Percentiles rank a stretch among this genome's conserved stretches.
Evolutionary conservation across 2,329 filamentous ascomycete species (phyloP).

Genomic region (Curvularia spicifera): DNA sequence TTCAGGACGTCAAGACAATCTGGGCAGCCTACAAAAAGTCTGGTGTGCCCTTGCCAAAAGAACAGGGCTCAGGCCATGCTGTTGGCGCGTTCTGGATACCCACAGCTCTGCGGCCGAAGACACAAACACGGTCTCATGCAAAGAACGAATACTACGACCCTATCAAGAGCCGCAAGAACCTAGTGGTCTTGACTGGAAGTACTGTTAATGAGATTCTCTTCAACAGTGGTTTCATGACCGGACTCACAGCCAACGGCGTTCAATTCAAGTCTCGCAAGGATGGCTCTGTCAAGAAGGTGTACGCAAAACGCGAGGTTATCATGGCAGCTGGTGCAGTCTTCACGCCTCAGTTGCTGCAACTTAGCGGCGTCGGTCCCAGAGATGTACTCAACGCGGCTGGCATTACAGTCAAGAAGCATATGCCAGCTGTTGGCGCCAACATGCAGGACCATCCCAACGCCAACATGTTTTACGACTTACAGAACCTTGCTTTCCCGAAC

Average conservation of each 20-base stretch:
- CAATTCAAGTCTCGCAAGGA: constrained; percentile 30
- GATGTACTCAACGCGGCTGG: constrained; percentile 30
- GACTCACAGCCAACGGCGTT: constrained; percentile 29
- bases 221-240: constrained; percentile 19
- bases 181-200: constrained; percentile 30
- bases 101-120: constrained; percentile 30
- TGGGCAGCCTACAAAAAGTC: constrained; percentile 30
- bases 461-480: constrained; percentile 30
- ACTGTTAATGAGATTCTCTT: constrained; percentile 38
- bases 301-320: constrained; percentile 59
- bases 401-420: constrained; percentile 34
- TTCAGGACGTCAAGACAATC: constrained; percentile 27
- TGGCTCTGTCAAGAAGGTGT: constrained; percentile 27
- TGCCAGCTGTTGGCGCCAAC: constrained; percentile 42
- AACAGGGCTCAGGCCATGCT: constrained; percentile 37
- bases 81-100: constrained; percentile 43
- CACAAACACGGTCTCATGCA: constrained; percentile 46
- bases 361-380: constrained; percentile 40
- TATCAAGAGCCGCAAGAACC: constrained; percentile 30
- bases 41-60: constrained; percentile 28
- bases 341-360: constrained; percentile 60
- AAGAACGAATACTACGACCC: constrained; percentile 37
- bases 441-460: constrained; percentile 43
- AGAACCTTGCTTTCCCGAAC: constrained; percentile 30
- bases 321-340: constrained; percentile 64